Evolutionary conservation across 2,329 filamentous ascomycete genomes (phyloP), one percentile per base, ranked within the genome.

Genomic region (Cordyceps javanica): DNA sequence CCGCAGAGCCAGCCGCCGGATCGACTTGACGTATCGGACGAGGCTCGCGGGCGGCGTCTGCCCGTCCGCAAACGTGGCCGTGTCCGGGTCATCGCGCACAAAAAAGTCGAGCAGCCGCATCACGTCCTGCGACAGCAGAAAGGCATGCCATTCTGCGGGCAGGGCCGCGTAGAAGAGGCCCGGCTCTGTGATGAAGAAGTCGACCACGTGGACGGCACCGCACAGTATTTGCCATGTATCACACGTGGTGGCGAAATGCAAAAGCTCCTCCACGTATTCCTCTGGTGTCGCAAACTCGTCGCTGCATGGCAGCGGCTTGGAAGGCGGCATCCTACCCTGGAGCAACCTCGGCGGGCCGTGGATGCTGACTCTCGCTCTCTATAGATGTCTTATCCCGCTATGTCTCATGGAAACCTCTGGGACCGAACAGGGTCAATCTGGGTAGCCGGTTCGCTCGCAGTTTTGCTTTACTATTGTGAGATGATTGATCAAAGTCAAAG

Each of bases 181-280:
- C 5, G 91, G 90, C 49, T 91, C 83, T 42, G 85, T 83, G 2
- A 91, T 97, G 74, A 97, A 91, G 73, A 99, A 97, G 70, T 99
- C 94, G 58, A 97, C 80, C 61, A 99, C 92, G 69, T 99, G 94
- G 1, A 97, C 90, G n/a, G 93, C 92, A 55, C 94, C 94, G 68
- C 91, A 96, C n/a, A 99, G 80, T 26, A 90, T 90, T 63, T 90
- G 88, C 64, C 97, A 91, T 1, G 91, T 78, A 55, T 87, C 82
- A 46, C 88, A 89, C 2, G 84, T 85, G 6, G 85, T 85, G 1
- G 86, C 82, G 66, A 97, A 96, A 21, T 83, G 70, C 26, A 97
- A 78, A 13, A 97, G 82, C 19, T 85, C 86, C 26, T 89, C 79
- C 50, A 96, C 82, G 70, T 96, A 99, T 55, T 85, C 81, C 49